Conservation (phyloP, 2,329 filamentous ascomycete genomes). For the Tolypocladium ophioglossoides region DNA sequence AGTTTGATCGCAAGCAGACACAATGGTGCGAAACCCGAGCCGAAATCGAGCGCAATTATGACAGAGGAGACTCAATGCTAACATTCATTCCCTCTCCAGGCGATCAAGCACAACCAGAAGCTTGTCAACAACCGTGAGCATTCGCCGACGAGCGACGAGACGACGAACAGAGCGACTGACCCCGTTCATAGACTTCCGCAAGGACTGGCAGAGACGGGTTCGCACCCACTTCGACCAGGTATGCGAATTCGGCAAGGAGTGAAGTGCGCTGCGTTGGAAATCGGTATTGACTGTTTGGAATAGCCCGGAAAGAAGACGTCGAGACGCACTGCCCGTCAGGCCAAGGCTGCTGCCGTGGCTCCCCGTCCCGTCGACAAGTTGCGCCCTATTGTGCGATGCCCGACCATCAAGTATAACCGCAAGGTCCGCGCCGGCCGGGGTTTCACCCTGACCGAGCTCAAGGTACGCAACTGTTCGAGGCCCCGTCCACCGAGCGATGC, state of each 20-base stretch:
- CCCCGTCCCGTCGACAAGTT: constrained; percentile 96
- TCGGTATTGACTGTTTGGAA: constrained; percentile 24
- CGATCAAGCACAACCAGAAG: constrained; percentile 99
- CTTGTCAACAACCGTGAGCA: constrained; percentile 87
- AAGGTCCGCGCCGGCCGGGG: constrained; percentile 92
- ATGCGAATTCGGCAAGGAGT: constrained; percentile 27
- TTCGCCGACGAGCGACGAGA: constrained; percentile 11
- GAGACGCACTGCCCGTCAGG: constrained; percentile 81
- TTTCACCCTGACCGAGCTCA: constrained; percentile 95
- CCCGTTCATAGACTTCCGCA: constrained; percentile 72
- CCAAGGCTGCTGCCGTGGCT: constrained; percentile 91
- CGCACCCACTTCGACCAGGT: constrained; percentile 99
- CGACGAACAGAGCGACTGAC: constrained; percentile 28
- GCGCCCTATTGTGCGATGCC: constrained; percentile 93
- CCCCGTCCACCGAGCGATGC: neutral
- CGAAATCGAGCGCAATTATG: constrained; percentile 11
- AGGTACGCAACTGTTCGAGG: constrained; percentile 50
- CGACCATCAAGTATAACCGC: constrained; percentile 98
- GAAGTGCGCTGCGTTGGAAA: neutral
- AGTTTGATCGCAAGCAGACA: constrained; percentile 43
- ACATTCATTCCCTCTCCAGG: constrained; percentile 37
- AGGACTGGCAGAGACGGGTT: constrained; percentile 99
- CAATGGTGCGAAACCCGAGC: constrained; percentile 34
- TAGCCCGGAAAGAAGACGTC: constrained; percentile 94
- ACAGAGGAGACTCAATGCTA: constrained; percentile 18